Conservation (phyloP, 78 protist species). For the Dictyostelium brefeldianum region DNA sequence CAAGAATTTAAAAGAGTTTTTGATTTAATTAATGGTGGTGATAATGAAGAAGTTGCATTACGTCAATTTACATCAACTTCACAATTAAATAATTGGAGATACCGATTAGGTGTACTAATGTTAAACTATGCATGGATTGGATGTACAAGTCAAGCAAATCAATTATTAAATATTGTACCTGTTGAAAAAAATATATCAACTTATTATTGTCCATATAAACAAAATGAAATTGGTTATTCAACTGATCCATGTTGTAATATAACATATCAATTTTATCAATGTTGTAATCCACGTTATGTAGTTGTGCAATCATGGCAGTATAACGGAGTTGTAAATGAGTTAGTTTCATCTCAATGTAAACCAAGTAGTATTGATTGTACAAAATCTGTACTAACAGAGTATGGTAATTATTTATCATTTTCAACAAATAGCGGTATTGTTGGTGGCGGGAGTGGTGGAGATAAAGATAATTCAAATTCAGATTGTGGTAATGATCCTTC, state of each 20-base stretch:
- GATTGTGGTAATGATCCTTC: background rate
- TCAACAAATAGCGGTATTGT: background rate
- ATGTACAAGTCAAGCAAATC: background rate
- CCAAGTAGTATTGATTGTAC: background rate
- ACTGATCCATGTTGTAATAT: constrained; percentile 1
- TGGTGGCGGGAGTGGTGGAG: too few species aligned
- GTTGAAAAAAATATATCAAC: background rate
- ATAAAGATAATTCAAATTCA: too few species aligned
- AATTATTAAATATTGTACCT: background rate
- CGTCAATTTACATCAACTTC: background rate
- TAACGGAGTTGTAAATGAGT: background rate
- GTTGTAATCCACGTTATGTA: background rate
- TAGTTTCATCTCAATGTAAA: background rate
- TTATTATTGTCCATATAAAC: background rate
- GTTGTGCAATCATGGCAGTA: background rate
- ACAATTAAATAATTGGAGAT: constrained; percentile 8
- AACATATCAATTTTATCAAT: background rate
- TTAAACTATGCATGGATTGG: background rate
- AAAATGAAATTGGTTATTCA: background rate
- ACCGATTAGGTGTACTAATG: background rate
- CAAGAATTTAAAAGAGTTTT: background rate
- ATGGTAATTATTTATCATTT: background rate
- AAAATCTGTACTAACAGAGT: background rate
- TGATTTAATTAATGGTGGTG: background rate
- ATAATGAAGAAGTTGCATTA: background rate